Conservation (phyloP, 78 protist species). For the Speleostelium caveatum region DNA sequence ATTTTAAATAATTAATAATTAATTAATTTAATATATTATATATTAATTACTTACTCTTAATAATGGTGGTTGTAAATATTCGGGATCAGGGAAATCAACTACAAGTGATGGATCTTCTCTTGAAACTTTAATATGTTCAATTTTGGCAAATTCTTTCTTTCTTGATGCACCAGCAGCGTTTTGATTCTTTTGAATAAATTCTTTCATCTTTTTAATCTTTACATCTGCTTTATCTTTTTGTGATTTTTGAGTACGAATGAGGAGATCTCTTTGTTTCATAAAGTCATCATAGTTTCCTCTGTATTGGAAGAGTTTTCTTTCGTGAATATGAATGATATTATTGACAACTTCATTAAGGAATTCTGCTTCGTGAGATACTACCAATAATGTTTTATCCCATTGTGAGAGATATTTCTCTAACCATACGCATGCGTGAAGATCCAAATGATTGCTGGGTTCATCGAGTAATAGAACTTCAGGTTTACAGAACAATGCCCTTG, state of each 20-base stretch:
- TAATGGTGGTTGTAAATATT: constrained; percentile 46
- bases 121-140: constrained; percentile 40
- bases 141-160: constrained; percentile 51
- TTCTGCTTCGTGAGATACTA: constrained; percentile 94
- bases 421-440: constrained; percentile 95
- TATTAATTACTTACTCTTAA: no score
- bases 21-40: no score
- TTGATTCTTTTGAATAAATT: constrained; percentile 43
- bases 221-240: constrained; percentile 45
- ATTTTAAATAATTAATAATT: no score
- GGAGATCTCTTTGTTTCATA: constrained; percentile 37
- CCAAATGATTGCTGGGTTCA: constrained; percentile 97
- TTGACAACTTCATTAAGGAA: constrained; percentile 88
- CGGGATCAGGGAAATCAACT: constrained; percentile 82
- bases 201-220: constrained; percentile 65
- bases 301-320: constrained; percentile 82
- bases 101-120: constrained; percentile 51
- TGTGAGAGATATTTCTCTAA: constrained; percentile 87
- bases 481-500: constrained; percentile 92
- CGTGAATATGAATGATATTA: constrained; percentile 87
- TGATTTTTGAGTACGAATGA: constrained; percentile 1
- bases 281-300: constrained; percentile 80
- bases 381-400: constrained; percentile 86
- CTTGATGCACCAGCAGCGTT: constrained; percentile 48
- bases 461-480: constrained; percentile 95